Conservation (phyloP, 2,329 filamentous ascomycete genomes). For the Stachybotrys echinatus region DNA sequence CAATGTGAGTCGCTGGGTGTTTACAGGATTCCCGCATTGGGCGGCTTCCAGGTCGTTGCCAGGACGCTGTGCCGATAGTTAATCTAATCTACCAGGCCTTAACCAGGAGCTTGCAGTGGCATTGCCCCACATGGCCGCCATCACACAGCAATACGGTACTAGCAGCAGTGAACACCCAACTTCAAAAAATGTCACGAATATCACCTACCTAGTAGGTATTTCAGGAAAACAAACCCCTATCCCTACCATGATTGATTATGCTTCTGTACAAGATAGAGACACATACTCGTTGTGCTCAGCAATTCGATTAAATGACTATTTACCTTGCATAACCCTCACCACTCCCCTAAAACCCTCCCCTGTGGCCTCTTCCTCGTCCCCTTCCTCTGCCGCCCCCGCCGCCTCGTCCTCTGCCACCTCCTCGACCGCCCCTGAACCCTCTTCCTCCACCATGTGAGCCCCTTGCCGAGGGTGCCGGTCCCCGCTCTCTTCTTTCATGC, state of each 20-base stretch:
- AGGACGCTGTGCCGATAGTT: not conserved
- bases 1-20: not conserved
- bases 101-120: not conserved
- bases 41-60: not conserved
- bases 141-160: no score
- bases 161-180: no score
- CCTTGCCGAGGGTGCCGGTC: conserved; percentile 39
- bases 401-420: conserved; percentile 27
- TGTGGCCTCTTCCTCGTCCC: conserved; percentile 23
- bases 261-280: no score
- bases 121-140: not conserved
- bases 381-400: conserved; percentile 31
- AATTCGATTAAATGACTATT: no score
- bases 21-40: not conserved
- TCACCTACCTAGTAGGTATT: no score
- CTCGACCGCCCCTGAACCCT: conserved; percentile 21
- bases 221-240: no score
- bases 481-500: conserved; percentile 48
- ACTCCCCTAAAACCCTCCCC: no score
- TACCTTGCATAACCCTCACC: no score
- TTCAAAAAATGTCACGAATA: no score
- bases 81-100: no score
- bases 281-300: no score
- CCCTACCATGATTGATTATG: no score
- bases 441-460: conserved; percentile 20